Evolutionary conservation across 2,329 filamentous ascomycete species (phyloP).

Genomic region (Apiospora rasikravindrae): DNA sequence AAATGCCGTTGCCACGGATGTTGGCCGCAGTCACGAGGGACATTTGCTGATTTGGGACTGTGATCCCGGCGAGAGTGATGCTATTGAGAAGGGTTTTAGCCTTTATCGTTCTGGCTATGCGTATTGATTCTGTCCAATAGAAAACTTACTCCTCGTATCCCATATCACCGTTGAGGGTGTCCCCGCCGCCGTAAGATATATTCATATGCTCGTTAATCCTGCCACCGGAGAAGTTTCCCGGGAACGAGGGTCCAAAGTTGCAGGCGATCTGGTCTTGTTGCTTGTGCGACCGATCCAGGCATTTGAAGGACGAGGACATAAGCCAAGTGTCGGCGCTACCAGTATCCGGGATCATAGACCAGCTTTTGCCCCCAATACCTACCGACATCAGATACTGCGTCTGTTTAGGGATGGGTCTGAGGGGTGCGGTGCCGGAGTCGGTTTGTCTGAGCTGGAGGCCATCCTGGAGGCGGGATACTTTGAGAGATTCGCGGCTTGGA

Average conservation of each 20-base stretch:
- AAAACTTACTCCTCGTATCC: constrained; percentile 37
- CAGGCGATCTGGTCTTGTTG: constrained; percentile 31
- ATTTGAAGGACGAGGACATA: constrained; percentile 34
- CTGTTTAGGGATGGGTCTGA: constrained; percentile 30
- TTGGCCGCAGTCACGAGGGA: constrained; percentile 36
- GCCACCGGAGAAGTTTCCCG: constrained; percentile 37
- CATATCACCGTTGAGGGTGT: constrained; percentile 38
- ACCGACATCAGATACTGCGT: constrained; percentile 40
- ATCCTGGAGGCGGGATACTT: constrained; percentile 23
- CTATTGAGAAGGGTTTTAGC: constrained; percentile 25
- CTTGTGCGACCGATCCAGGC: constrained; percentile 32
- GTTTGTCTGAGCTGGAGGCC: constrained; percentile 23
- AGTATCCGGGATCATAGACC: constrained; percentile 38
- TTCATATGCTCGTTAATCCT: constrained; percentile 37
- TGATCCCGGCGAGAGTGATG: constrained; percentile 36
- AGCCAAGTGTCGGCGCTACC: constrained; percentile 41
- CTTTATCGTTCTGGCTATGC: not conserved
- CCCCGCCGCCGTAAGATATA: constrained; percentile 36
- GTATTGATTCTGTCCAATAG: not conserved
- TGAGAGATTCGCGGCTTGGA: constrained; percentile 20
- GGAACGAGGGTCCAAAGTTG: constrained; percentile 36
- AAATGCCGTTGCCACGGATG: constrained; percentile 39
- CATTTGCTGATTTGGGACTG: constrained; percentile 38
- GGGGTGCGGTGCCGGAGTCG: constrained; percentile 30
- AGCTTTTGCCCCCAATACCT: constrained; percentile 30